Evolutionary conservation across 1,139 yeast genomes (phyloP).

Genomic region (Candida anutae): DNA sequence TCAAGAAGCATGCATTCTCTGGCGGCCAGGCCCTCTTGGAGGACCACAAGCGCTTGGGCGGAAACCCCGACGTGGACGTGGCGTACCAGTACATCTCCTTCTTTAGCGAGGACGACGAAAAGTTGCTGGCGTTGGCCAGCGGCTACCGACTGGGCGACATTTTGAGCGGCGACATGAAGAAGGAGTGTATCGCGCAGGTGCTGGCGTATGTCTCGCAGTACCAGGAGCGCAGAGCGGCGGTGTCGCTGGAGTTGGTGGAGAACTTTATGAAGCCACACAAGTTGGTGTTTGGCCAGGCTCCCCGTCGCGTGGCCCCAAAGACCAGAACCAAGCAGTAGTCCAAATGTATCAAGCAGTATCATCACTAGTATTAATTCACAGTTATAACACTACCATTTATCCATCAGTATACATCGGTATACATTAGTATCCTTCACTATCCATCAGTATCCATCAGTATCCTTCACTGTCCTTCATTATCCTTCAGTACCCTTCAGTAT

Average conservation of each 20-base stretch:
- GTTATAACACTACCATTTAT: no score
- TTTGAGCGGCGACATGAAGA: conserved; percentile 90
- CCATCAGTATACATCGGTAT: no score
- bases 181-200: conserved; percentile 71
- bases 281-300: conserved; percentile 64
- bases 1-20: conserved; percentile 93
- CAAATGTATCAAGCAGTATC: no score
- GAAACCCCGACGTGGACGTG: conserved; percentile 93
- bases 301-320: conserved; percentile 62
- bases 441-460: no score
- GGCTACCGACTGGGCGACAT: conserved; percentile 76
- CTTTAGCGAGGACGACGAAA: conserved; percentile 82
- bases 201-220: conserved; percentile 73
- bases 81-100: conserved; percentile 89
- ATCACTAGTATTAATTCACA: no score
- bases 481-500: no score
- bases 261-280: conserved; percentile 81
- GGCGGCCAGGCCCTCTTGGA: conserved; percentile 89
- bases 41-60: conserved; percentile 85
- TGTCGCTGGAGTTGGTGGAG: conserved; percentile 60
- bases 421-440: no score
- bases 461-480: no score
- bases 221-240: conserved; percentile 67
- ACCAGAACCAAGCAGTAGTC: conserved; percentile 11
- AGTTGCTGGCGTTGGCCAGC: conserved; percentile 53